phyloP scores from a whole-genome alignment of 1,139 yeast genomes.

The Kodamaea sp. region DNA sequence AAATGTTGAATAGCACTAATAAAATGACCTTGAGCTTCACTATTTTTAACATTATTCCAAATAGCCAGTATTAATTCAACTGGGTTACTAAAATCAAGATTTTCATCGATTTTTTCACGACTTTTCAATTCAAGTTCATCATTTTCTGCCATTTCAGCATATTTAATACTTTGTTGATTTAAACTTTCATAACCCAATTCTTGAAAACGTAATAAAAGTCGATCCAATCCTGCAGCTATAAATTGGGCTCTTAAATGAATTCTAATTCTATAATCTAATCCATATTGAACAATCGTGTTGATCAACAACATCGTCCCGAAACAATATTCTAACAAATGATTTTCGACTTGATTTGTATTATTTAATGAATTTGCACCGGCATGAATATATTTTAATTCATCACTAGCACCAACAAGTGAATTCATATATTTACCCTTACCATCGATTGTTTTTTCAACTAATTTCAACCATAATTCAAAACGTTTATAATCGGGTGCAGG shows the following conservation, averaged over 20 bases:
- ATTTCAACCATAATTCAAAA: slow-evolving; percentile 81
- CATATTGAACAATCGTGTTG: slow-evolving; percentile 66
- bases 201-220: slow-evolving; percentile 59
- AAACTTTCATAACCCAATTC: slow-evolving; percentile 61
- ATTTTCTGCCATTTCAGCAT: slow-evolving; percentile 60
- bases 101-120: slow-evolving; percentile 56
- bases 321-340: slow-evolving; percentile 75
- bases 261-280: slow-evolving; percentile 62
- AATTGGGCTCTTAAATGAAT: slow-evolving; percentile 75
- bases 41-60: slow-evolving; percentile 67
- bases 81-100: slow-evolving; percentile 71
- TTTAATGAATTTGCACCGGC: slow-evolving; percentile 43
- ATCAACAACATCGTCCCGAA: slow-evolving; percentile 73
- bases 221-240: slow-evolving; percentile 68
- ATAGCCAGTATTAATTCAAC: slow-evolving; percentile 63
- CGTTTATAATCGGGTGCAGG: slow-evolving; percentile 47
- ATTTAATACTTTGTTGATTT: slow-evolving; percentile 62
- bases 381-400: slow-evolving; percentile 61
- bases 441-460: slow-evolving; percentile 70
- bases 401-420: slow-evolving; percentile 88
- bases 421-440: slow-evolving; percentile 86
- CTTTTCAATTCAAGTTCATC: slow-evolving; percentile 68
- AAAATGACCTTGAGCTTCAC: slow-evolving; percentile 70
- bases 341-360: slow-evolving; percentile 42
- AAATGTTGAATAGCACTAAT: slow-evolving; percentile 81